Base-by-base conservation (phyloP, 2,329 filamentous ascomycete genomes). In the Fusarium xylarioides region DNA sequence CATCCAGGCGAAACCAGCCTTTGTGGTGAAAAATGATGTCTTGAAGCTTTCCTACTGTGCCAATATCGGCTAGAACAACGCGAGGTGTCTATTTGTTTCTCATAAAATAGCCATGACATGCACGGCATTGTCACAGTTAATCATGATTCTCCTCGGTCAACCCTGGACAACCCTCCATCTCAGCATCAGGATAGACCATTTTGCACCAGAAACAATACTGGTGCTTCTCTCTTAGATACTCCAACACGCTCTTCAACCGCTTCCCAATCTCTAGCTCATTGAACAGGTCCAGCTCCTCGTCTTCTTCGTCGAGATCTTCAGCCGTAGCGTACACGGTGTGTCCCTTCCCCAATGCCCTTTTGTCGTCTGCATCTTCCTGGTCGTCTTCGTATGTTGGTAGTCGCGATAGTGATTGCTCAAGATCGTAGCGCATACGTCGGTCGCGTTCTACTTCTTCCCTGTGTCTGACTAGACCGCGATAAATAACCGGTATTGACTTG, bases 161-260 rank as follows among this genome's bases (percentile, higher is more conserved):
- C 2, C 96, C 96, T 1, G 96, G 95, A 85, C 96, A 99, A 0
- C 93, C 95, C 18, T 96, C 94, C 92, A 98, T 91, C 40, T 85
- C 82, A 40, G 84, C 85, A 78, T 94, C 91, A 1, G 91, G 88
- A 80, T 98, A 99, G 58, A 86, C 85, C 81, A 88, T 92, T 81
- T 98, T 98, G 83, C 96, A 99, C 93, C 95, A 99, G 80, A 98
- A 97, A 83, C 96, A 99, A 80, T 99, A 99, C 49, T 86, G 83
- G 78, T 94, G 90, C 78, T 88, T 88, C 54, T 90, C 85, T 42
- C 96, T 88, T 60, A 99, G 81, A 81, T 93, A 91, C 23, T 83
- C 80, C 15, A 97, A 87, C 19, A 97, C 81, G 74, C 85, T 89
- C 14, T 85, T 83, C 70, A 98, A 82, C 73, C 90, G 89, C 76